Base-by-base conservation (phyloP, 129 eudicot genomes). In the Smallanthus sonchifolius region DNA sequence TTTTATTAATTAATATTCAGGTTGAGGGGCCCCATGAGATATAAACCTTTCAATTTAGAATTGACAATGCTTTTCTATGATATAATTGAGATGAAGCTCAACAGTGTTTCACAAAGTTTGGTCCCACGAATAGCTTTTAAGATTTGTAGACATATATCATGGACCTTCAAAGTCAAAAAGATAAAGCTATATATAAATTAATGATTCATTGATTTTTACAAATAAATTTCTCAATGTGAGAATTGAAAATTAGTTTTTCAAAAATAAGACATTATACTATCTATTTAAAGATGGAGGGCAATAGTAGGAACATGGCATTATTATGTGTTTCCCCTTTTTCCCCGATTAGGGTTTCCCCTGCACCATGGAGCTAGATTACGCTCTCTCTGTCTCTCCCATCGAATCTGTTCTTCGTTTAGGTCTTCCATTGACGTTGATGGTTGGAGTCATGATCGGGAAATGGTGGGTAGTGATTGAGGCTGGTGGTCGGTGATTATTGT, bases 151-250 rank as follows among this genome's bases (percentile, higher is more conserved):
- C 81, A 77, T 13, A 10, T 67, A 67, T 67, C 57, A 65, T 65
- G 66, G 19, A 47, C 54, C 81, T 57, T 59, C 62, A 59, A 68
- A 77, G 81, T 77, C 75, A 69, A 77, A 75, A 77, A 77, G 75
- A 69, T 69, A 65, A 77, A 75, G 54, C 7, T 10, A 66, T 32
- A 43, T 17, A 10, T 10, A 5, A 69, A 45, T 6, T 30, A 20
- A 30, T 56, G 55, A 60, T 72, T 14, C 39, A 57, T 72, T 9
- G 37, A 55, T 32, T 59, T 10, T 20, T 56, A 30, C n/a, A 30
- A 56, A 10, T 20, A 56, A 9, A 24, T 4, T 56, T 32, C 65
- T 11, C 65, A 4, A 4, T 10, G 38, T 59, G 16, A n/a, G 57
- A 51, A 30, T 34, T 59, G 13, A 32, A 59, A 59, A 30, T 4